Evolutionary conservation across 2,329 filamentous ascomycete genomes (phyloP), one percentile per base, ranked within the genome.

Genomic region (Pseudopithomyces chartarum): DNA sequence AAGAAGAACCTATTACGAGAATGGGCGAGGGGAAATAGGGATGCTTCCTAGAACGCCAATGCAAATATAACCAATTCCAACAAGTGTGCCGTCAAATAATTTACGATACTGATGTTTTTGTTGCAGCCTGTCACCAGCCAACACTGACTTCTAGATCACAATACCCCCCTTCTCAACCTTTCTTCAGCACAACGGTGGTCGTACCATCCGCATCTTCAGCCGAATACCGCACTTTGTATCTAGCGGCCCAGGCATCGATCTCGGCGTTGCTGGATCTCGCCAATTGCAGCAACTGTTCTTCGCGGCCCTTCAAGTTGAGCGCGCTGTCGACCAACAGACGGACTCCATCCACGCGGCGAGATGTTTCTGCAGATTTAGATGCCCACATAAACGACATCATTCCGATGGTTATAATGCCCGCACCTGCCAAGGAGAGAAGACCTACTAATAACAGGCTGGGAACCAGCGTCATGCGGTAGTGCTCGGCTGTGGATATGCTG

Each of bases 1-100:
- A 89, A 92, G 84, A 99, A 99, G 86, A 98, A 97, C 69, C 86
- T 96, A 6, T 76, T 99, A 54, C 81, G 95, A 58, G 89, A 91
- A 65, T 97, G 93, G 94, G 90, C 90, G 2, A 91, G 85, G 71
- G 84, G 84, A 39, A 76, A 71, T 13, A 73, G 77, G 57, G 62
- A 72, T 54, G 71, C 67, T 15, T 57, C 57, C 17, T 66, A 57
- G 40, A 13, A 29, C 2, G 29, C 19, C 2, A 17, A 13, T 17
- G 26, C 17, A 36, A 33, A 20, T 34, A 32, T 34, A 47, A 20
- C 12, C n/a, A 29, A 29, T 29, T 8, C 26, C 26, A 29, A 29
- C 8, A 29, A 29, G 26, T 29, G 4, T 8, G 4, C 26, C 8
- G 26, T 29, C 4, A 8, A 4, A 4, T 8, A 29, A 29, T 29